Conservation (phyloP, 306 rosid genomes). For the Vigna angularis region DNA sequence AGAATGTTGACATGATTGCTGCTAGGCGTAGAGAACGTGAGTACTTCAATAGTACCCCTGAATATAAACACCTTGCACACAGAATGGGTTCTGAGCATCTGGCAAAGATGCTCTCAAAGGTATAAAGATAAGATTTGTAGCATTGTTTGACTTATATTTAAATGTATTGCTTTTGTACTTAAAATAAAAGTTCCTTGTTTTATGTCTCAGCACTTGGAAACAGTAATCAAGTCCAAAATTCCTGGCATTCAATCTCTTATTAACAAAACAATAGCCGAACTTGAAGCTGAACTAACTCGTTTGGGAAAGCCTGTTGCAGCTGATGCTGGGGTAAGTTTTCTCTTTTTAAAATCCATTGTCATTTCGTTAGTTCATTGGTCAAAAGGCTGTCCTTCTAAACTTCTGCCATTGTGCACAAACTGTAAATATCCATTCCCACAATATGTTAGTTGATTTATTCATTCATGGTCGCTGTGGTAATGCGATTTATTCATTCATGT, state of each 20-base stretch:
- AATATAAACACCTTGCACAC: constrained; percentile 80
- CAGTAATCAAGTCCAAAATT: constrained; percentile 91
- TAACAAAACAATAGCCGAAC: constrained; percentile 81
- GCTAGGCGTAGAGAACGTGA: constrained; percentile 96
- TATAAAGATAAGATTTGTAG: constrained; percentile 37
- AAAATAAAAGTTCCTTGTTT: constrained; percentile 29
- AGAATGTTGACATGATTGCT: constrained; percentile 97
- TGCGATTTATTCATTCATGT: constrained; percentile 19
- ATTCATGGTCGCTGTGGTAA: constrained; percentile 1
- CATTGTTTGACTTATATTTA: constrained; percentile 24
- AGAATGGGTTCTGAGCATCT: constrained; percentile 99
- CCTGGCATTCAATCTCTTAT: constrained; percentile 95
- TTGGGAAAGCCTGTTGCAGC: constrained; percentile 88
- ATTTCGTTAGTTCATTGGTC: constrained; percentile 16
- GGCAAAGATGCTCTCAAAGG: constrained; percentile 94
- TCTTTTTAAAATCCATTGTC: not conserved
- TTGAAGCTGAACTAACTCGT: constrained; percentile 80
- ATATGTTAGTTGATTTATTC: constrained; percentile 18
- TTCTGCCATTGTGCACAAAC: not conserved
- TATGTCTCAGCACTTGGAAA: constrained; percentile 85
- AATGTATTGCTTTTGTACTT: not conserved
- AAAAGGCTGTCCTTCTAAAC: constrained; percentile 16
- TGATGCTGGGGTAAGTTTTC: constrained; percentile 86
- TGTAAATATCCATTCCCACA: constrained; percentile 3
- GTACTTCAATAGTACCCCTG: constrained; percentile 75